phyloP scores from a whole-genome alignment of 164 flowering plant genomes.

The Umbilicus rupestris region DNA sequence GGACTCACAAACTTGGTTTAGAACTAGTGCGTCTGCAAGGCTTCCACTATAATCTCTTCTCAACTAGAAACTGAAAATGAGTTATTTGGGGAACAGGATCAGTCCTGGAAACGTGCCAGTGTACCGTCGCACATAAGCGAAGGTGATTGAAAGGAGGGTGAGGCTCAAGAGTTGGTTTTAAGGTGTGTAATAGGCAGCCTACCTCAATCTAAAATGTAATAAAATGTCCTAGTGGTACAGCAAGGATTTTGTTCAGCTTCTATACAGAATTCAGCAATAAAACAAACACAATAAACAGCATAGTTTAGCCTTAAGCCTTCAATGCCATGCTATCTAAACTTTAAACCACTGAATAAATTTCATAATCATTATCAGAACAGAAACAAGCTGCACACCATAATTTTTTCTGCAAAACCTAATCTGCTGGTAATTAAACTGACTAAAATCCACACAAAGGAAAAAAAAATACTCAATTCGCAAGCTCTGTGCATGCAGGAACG shows the following conservation, averaged over 20 bases:
- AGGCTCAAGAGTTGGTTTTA: conserved; percentile 56
- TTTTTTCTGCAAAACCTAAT: conserved; percentile 2
- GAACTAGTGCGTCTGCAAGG: neutral
- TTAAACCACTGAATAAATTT: neutral
- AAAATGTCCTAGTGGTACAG: too few relatives aligned
- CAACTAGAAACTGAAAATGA: conserved; percentile 29
- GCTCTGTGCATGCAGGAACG: conserved; percentile 1
- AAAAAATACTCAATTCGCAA: neutral
- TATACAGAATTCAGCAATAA: neutral
- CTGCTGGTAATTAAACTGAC: neutral
- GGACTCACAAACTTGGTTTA: neutral
- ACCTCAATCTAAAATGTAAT: too few relatives aligned
- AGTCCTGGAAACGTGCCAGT: conserved; percentile 77
- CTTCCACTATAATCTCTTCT: neutral
- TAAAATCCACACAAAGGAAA: neutral
- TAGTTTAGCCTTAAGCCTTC: neutral
- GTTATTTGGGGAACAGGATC: conserved; percentile 51
- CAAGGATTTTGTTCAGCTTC: neutral
- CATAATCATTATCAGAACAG: neutral
- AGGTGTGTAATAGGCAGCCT: conserved; percentile 69
- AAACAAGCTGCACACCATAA: neutral
- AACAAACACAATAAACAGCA: neutral
- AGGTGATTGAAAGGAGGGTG: conserved; percentile 58
- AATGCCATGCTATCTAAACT: neutral
- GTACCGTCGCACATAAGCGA: conserved; percentile 43